Conservation (phyloP, 352 stramenopile genomes). For the Blastocystis sp. region DNA sequence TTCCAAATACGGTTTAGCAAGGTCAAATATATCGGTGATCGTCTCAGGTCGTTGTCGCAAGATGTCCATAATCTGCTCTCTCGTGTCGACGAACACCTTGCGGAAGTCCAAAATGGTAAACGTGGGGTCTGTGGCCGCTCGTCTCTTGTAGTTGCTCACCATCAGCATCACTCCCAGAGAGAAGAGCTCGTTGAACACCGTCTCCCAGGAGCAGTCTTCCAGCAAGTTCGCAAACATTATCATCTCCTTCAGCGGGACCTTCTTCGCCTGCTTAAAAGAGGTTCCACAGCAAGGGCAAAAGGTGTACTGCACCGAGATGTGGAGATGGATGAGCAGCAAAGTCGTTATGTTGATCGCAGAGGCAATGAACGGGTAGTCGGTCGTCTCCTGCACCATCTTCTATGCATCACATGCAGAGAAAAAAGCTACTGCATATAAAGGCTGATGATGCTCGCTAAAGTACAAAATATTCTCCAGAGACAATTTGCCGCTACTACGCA, state of each 20-base stretch:
- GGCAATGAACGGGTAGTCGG: constrained; percentile 33
- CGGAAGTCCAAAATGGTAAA: constrained; percentile 54
- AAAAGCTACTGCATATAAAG: not conserved
- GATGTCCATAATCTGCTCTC: not conserved
- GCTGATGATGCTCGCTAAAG: constrained; percentile 14
- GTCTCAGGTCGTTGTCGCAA: not conserved
- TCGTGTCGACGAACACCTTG: constrained; percentile 24
- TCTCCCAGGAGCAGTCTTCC: constrained; percentile 6
- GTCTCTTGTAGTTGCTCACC: constrained; percentile 23
- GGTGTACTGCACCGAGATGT: constrained; percentile 1
- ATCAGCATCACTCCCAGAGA: constrained; percentile 49
- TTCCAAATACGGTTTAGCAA: not conserved
- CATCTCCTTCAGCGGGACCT: not conserved
- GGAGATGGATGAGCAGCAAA: constrained; percentile 19
- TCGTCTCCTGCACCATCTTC: not conserved
- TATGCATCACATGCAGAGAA: not conserved
- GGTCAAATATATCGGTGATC: not conserved
- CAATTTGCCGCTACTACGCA: constrained; percentile 9
- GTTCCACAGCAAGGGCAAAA: constrained; percentile 50
- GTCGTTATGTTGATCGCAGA: constrained; percentile 45
- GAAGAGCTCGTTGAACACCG: constrained; percentile 39
- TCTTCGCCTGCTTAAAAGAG: constrained; percentile 15
- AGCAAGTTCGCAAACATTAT: constrained; percentile 5
- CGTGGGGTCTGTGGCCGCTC: not conserved
- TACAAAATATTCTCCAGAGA: constrained; percentile 28